Base-by-base conservation (phyloP, 345 rosid genomes). In the Excoecaria cochinchinensis region DNA sequence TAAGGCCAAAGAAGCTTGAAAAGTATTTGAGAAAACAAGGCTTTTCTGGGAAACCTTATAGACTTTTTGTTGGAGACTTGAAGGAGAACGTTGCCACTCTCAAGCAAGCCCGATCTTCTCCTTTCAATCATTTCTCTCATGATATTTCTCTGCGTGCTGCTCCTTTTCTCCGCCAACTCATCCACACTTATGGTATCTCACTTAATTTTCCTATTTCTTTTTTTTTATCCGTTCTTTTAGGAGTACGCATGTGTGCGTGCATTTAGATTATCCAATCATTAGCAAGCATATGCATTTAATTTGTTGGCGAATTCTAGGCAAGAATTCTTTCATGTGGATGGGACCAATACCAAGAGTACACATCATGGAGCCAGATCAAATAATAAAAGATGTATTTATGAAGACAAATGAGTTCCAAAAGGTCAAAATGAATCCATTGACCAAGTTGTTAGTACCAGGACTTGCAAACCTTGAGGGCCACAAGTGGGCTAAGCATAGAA, bases 401-500 rank as follows among this genome's bases (percentile, higher is more conserved):
- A 67, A 67, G 55, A 48, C 46, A 12, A 3, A 48, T 48, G 84
- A 78, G 62, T 86, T 79, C 71, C 77, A 72, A 56, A 88, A 77
- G 63, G 24, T 77, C 24, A 11, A 47, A 67, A 12, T 71, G 0
- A 84, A 80, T 74, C 83, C 91, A n/a, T 56, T 78, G 58, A 0
- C n/a, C 25, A 81, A 74, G 69, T 6, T 74, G 25, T 72, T 88
- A 52, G 81, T 53, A 50, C 51, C 71, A 1, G 91, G 89, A 31
- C 79, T 88, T 8, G 81, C 56, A 0, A 62, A 40, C 36, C 71
- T 72, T 19, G 82, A 83, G 8, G 91, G 88, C 24, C 81, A 84
- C 31, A 78, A 86, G 66, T 88, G 91, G 91, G 76, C 75, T 10
- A 81, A 52, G n/a, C 88, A 81, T 57, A 83, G 91, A 69, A 86